Conservation (phyloP, 2,329 filamentous ascomycete genomes). For the Colletotrichum siamense region DNA sequence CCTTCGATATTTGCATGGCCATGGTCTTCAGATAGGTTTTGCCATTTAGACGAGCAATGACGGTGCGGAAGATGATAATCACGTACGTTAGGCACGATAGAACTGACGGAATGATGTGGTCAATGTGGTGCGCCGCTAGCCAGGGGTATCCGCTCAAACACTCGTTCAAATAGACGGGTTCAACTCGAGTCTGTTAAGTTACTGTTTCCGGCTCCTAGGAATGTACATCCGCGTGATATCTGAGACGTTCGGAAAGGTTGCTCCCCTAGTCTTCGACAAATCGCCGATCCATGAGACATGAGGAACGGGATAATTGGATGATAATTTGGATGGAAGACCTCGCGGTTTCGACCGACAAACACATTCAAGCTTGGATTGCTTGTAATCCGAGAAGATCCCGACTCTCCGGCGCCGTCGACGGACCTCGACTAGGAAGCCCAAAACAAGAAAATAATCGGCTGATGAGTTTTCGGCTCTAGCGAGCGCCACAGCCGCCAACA, state of each 20-base stretch:
- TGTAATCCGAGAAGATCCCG: neutral
- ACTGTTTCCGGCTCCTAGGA: neutral
- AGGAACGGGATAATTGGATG: rapidly evolving
- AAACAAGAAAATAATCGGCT: neutral
- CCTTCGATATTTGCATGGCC: neutral
- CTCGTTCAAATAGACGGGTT: neutral
- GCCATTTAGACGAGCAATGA: rapidly evolving
- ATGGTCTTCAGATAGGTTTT: neutral
- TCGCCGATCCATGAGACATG: neutral
- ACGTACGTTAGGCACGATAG: neutral
- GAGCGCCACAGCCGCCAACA: neutral
- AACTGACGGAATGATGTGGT: neutral
- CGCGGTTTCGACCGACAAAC: rapidly evolving
- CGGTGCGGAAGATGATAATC: neutral
- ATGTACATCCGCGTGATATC: neutral
- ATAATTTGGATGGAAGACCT: neutral
- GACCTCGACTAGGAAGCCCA: neutral
- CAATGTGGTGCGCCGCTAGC: neutral
- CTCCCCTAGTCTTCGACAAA: neutral
- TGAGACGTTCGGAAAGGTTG: neutral
- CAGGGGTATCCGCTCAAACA: neutral
- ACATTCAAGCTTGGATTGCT: neutral
- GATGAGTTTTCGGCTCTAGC: neutral
- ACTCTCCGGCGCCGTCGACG: too few species aligned
- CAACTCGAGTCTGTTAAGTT: neutral